phyloP scores from a whole-genome alignment of 1,284 basidiomycete species.

The Cystobasidium slooffiae region DNA sequence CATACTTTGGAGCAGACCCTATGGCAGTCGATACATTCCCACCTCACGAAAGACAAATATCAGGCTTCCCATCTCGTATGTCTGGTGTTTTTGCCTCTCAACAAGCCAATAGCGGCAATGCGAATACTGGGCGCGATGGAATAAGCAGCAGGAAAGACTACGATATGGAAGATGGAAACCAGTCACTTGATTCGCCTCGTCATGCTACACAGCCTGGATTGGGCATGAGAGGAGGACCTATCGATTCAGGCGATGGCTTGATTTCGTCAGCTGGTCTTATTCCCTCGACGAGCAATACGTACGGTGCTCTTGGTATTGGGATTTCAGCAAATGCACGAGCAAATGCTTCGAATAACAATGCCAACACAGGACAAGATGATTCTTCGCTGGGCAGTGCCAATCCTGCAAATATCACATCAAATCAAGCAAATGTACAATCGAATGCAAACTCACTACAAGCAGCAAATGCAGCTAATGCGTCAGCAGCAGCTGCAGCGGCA shows the following conservation, averaged over 20 bases:
- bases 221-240: conserved; percentile 22
- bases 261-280: conserved; percentile 49
- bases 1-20: conserved; percentile 20
- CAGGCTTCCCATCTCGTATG: conserved; percentile 27
- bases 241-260: conserved; percentile 49
- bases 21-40: neutral
- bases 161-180: conserved; percentile 3
- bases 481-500: conserved; percentile 37
- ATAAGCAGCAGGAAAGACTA: neutral
- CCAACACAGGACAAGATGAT: neutral
- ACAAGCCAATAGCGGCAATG: neutral
- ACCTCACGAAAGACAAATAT: conserved; percentile 14
- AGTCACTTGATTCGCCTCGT: neutral
- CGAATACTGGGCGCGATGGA: neutral
- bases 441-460: neutral
- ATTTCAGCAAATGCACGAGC: conserved; percentile 45
- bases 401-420: neutral
- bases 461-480: neutral
- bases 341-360: neutral
- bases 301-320: conserved; percentile 52
- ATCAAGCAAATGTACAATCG: too few relatives aligned
- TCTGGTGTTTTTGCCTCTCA: conserved; percentile 3
- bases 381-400: neutral
- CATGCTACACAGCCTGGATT: conserved; percentile 5
- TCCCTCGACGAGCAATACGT: conserved; percentile 50